Evolutionary conservation across 352 stramenopile genomes (phyloP).

Genomic region (Globisporangium spinosum): DNA sequence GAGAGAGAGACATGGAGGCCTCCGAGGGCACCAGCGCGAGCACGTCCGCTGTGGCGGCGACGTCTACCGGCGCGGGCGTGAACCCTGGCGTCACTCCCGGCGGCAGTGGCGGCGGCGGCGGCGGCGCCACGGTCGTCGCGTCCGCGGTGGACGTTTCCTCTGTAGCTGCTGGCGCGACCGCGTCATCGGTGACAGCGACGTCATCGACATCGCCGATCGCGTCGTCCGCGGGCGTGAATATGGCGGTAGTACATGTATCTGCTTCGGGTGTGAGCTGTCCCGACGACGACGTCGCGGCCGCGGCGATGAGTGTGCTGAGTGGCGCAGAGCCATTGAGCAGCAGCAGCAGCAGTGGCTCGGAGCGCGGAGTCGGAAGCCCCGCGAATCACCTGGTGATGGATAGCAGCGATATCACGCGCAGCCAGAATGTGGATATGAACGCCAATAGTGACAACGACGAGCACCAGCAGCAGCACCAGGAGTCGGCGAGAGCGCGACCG

Average conservation of each 20-base stretch:
- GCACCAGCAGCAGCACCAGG: slow-evolving; percentile 1
- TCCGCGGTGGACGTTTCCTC: slow-evolving; percentile 7
- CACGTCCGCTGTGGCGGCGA: background rate
- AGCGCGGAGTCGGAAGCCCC: slow-evolving; percentile 1
- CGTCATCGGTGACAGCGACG: slow-evolving; percentile 12
- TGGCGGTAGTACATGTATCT: slow-evolving; percentile 2
- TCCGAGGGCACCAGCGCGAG: slow-evolving; percentile 2
- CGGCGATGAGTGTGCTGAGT: slow-evolving; percentile 17
- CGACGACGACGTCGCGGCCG: slow-evolving; percentile 9
- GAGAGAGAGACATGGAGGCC: slow-evolving; percentile 15
- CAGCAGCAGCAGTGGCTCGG: slow-evolving; percentile 3
- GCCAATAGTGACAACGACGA: slow-evolving; percentile 8
- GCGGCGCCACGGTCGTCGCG: slow-evolving; percentile 11
- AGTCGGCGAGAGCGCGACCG: background rate
- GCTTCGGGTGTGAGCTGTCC: slow-evolving; percentile 15
- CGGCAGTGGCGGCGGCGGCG: background rate
- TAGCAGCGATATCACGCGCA: background rate
- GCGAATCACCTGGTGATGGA: background rate
- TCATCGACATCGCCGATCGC: slow-evolving; percentile 20
- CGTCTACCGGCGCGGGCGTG: background rate
- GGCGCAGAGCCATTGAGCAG: slow-evolving; percentile 6
- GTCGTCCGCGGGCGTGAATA: slow-evolving; percentile 17
- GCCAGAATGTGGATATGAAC: slow-evolving; percentile 4
- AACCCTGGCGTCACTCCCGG: background rate
- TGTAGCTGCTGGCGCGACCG: slow-evolving; percentile 4